Conservation (phyloP, 1,284 basidiomycete genomes). For the Quambalaria eucalypti region DNA sequence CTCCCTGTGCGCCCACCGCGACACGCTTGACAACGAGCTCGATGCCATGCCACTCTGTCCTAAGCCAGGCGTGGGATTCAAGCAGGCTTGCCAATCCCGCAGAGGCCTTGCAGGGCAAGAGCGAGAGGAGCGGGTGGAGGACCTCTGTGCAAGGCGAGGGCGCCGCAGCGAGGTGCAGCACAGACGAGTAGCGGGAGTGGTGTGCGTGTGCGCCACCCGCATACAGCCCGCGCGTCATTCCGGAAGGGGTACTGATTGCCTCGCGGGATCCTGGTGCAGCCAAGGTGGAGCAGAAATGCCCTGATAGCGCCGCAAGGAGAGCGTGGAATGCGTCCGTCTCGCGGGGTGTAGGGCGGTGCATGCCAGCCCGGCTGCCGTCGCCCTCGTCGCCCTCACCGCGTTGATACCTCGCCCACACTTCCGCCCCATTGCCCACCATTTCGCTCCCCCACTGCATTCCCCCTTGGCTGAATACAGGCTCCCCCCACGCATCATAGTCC, state of each 20-base stretch:
- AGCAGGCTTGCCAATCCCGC: constrained; percentile 79
- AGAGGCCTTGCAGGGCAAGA: constrained; percentile 76
- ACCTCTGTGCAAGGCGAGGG: constrained; percentile 87
- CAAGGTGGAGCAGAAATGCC: constrained; percentile 52
- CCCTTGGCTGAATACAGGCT: constrained; percentile 9
- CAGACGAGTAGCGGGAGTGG: background rate
- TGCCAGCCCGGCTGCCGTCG: too few species aligned
- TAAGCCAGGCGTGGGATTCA: constrained; percentile 75
- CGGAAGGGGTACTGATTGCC: constrained; percentile 41
- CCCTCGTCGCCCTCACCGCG: background rate
- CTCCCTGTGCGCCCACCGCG: constrained; percentile 11
- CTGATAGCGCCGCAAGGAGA: constrained; percentile 51
- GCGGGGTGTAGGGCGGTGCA: background rate
- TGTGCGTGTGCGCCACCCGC: background rate
- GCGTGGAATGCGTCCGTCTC: constrained; percentile 2
- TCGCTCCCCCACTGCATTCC: constrained; percentile 51
- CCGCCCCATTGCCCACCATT: constrained; percentile 70
- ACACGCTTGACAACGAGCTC: constrained; percentile 55
- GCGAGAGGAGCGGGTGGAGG: constrained; percentile 84
- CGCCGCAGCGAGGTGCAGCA: constrained; percentile 68
- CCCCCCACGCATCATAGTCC: constrained; percentile 69
- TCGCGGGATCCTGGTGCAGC: background rate
- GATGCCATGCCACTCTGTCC: constrained; percentile 79
- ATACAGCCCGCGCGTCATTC: constrained; percentile 23
- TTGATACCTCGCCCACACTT: constrained; percentile 63